Evolutionary conservation across 352 stramenopile genomes (phyloP), one percentile per base, ranked within the genome.

Genomic region (Phytophthora lateralis): DNA sequence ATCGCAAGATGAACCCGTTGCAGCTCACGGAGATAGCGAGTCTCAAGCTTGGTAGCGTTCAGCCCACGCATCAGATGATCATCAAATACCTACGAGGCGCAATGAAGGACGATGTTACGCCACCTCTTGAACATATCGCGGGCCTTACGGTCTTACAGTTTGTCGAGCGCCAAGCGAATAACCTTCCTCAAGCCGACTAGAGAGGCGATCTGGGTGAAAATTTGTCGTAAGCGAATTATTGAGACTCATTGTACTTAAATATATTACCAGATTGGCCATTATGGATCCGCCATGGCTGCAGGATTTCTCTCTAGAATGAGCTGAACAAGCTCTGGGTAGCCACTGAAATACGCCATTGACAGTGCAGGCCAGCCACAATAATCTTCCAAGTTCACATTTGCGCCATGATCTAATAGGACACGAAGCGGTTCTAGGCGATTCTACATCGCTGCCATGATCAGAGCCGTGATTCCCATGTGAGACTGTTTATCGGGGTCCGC

Each of bases 61-160:
- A 91, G 56, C 85, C 85, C n/a, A 89, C 81, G 17, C 85, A 94
- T 44, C 82, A 91, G 42, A 89, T 94, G 79, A 89, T 94, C 67
- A 80, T 88, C 55, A 90, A 90, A 56, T 91, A 88, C 51, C 53
- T 94, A n/a, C 82, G 85, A 35, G 79, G 84, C 21, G 71, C 81
- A 27, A 94, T 94, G 85, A 88, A 89, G 20, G 69, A 89, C 43
- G 55, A 77, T 20, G 82, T 68, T n/a, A 91, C 82, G 21, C 85
- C 82, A 42, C 79, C 82, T n/a, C 75, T 94, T 14, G 78, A 94
- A 50, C 71, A 92, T 66, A 81, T 87, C 18, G 86, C 81, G 1
- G 85, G 82, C 0, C 70, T 94, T 37, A 94, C 85, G 2, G 82
- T 90, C 55, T 66, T 75, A 15, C 78, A 79, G 24, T 60, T 91